Conservation (phyloP, 768 basidiomycete species). For the Podaxis carcinomalis region DNA sequence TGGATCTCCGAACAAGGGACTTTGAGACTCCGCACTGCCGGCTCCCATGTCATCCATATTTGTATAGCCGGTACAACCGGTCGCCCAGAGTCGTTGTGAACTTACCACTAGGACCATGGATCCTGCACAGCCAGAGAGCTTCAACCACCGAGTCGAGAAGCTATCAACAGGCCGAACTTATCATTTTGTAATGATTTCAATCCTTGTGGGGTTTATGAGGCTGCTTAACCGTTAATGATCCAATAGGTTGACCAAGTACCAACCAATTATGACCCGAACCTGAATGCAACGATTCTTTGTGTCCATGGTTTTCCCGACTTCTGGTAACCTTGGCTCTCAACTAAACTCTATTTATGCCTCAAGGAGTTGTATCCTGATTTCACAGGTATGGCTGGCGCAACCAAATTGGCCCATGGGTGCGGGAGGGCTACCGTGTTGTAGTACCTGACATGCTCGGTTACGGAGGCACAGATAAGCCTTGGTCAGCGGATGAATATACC, state of each 20-base stretch:
- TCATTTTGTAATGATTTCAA: conserved; percentile 46
- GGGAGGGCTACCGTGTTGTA: conserved; percentile 57
- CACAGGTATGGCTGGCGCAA: conserved; percentile 71
- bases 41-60: not conserved
- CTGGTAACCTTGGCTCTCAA: conserved; percentile 25
- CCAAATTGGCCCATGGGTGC: conserved; percentile 70
- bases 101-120: conserved; percentile 28
- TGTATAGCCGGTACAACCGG: conserved; percentile 9
- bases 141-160: conserved; percentile 47
- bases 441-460: conserved; percentile 65
- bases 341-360: not conserved
- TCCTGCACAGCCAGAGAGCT: conserved; percentile 35
- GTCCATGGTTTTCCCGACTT: conserved; percentile 80
- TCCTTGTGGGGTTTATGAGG: not conserved
- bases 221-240: not conserved
- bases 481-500: conserved; percentile 50
- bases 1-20: conserved; percentile 18
- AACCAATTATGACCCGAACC: conserved; percentile 29
- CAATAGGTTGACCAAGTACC: conserved; percentile 57
- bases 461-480: conserved; percentile 59
- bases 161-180: conserved; percentile 62
- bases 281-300: conserved; percentile 56
- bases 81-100: conserved; percentile 11
- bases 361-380: not conserved
- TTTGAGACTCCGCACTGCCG: conserved; percentile 11